Evolutionary conservation across 495 filamentous ascomycete genomes (phyloP).

Genomic region (Thermochaetoides thermophila): DNA sequence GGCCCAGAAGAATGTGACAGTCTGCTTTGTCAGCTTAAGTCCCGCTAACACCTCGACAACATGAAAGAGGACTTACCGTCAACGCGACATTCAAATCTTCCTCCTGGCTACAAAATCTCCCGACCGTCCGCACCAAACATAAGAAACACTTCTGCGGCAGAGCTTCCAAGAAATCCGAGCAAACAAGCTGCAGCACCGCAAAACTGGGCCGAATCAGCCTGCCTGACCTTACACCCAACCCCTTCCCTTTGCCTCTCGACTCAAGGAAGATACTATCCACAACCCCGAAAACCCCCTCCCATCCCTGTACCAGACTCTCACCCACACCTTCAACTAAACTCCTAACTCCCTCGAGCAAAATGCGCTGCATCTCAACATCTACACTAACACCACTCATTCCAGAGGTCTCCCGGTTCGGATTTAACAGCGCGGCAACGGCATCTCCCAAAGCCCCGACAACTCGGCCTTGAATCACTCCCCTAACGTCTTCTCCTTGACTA

Average conservation of each 20-base stretch:
- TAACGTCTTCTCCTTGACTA: conserved; percentile 31
- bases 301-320: conserved; percentile 65
- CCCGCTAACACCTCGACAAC: no score
- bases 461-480: conserved; percentile 48
- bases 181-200: conserved; percentile 76
- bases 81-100: conserved; percentile 93
- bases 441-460: conserved; percentile 53
- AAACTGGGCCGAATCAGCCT: conserved; percentile 74
- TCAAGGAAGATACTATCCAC: conserved; percentile 67
- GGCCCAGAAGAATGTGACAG: conserved; percentile 89
- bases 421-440: conserved; percentile 33
- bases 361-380: conserved; percentile 70
- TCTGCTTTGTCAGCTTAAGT: no score
- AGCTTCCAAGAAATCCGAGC: conserved; percentile 77
- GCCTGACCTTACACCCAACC: conserved; percentile 43
- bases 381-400: conserved; percentile 36
- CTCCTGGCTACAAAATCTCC: conserved; percentile 69
- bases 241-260: conserved; percentile 12
- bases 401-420: conserved; percentile 28
- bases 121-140: conserved; percentile 74
- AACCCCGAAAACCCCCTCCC: conserved; percentile 73
- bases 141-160: conserved; percentile 67
- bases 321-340: conserved; percentile 78
- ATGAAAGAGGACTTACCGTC: conserved; percentile 50
- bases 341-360: conserved; percentile 66